Conservation (phyloP, 345 rosid species). For the Firmiana major region DNA sequence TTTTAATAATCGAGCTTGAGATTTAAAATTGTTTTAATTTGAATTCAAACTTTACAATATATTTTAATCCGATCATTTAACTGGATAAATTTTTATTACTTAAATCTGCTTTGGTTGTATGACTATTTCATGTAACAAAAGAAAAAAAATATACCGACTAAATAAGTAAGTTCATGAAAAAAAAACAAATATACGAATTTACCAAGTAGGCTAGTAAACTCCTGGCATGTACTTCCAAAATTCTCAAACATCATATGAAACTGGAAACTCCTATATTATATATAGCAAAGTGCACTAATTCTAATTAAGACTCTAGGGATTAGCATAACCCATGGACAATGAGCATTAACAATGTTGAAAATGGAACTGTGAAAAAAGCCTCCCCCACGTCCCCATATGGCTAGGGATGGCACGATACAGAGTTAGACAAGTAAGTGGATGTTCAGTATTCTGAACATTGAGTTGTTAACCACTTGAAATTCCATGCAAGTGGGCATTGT, state of each 20-base stretch:
- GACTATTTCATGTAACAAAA: too few species aligned
- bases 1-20: too few species aligned
- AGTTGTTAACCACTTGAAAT: conserved; percentile 6
- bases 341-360: not conserved
- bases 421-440: not conserved
- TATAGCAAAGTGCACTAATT: not conserved
- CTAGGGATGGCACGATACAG: too few species aligned
- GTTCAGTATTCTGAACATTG: not conserved
- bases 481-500: not conserved
- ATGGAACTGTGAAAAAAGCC: not conserved
- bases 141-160: too few species aligned
- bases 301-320: not conserved
- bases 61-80: too few species aligned
- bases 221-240: not conserved
- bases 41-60: too few species aligned
- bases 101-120: too few species aligned
- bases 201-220: not conserved
- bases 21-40: too few species aligned
- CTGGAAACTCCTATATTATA: not conserved
- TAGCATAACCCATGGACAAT: not conserved
- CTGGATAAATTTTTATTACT: too few species aligned
- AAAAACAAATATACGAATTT: too few species aligned
- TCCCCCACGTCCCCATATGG: too few species aligned
- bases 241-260: not conserved
- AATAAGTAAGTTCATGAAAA: too few species aligned